Evolutionary conservation across 345 rosid species (phyloP), one percentile per base, ranked within the genome.

Genomic region (Gossypium anomalum): DNA sequence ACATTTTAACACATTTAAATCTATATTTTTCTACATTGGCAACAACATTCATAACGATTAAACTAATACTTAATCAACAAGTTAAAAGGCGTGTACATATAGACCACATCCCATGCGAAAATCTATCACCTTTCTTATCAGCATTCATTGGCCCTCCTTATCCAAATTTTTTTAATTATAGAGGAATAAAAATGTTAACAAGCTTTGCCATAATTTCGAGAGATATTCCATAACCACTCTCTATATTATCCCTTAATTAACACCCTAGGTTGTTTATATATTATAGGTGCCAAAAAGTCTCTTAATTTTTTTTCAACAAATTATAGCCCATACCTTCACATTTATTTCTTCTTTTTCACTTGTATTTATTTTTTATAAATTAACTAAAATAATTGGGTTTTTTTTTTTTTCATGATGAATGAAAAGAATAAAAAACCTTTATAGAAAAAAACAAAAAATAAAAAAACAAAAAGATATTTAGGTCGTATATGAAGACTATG

Each of bases 11-110:
- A 5, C 7, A 34, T 0, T 34, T 1, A 1, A 34, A 34, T 0
- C 0, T 0, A 29, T 0, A 5, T 34, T 5, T 0, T 34, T 5
- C 1, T 34, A 5, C 7, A 5, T 34, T 5, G 0, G 5, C 0
- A 34, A 34, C 0, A 34, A 34, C 0, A 34, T 4, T 34, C 1
- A 34, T 34, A 4, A 4, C 1, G 0, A 34, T 4, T 3, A 0
- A 29, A 29, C 38, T 3, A 29, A 29, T 3, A 29, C 0, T 3
- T 3, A 29, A 29, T 3, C 34, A 25, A 25, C 27, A 25, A 2
- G 2, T 25, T 25, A 25, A 34, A 34, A 34, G 41, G 41, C 7
- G 41, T 34, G 41, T 34, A 5, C 41, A 34, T 34, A 15, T 51
- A 17, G 55, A 51, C 55, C 55, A 15, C 55, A 51, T 51, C 41